Evolutionary conservation across 1,284 basidiomycete genomes (phyloP), one percentile per base, ranked within the genome.

Genomic region (Puccinia novopanici): DNA sequence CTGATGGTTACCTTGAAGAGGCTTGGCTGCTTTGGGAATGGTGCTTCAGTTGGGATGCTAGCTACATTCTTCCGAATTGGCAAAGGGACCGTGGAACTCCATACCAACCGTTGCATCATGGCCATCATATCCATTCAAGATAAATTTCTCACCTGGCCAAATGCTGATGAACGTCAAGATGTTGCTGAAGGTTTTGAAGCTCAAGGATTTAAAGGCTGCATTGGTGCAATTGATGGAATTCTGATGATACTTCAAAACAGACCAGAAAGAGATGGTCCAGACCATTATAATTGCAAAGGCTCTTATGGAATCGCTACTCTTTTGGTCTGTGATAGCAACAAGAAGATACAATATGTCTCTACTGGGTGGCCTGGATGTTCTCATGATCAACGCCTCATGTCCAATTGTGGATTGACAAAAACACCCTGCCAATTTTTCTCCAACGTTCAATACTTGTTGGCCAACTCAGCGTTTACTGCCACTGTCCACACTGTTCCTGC

Each of bases 21-120:
- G 19, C 40, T 73, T 27, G 71, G 71, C 24, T 73, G 50, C 17
- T 40, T 34, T 37, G 71, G 50, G 6, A 73, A 73, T 54, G 42
- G 24, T 0, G 50, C 42, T 9, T 72, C 70, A 5, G 17, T 72
- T n/a, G n/a, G n/a, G n/a, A n/a, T n/a, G n/a, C n/a, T n/a, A n/a
- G 45, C 52, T 73, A 54, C 17, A 50, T n/a, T 40, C 30, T 73
- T 52, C 30, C 17, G 34, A n/a, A 55, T 73, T n/a, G 52, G 52
- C 30, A 24, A 73, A 40, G 71, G 71, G 12, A 61, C 59, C 19
- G 59, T 61, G 13, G 37, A 45, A 2, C 68, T 71, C 24, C 50
- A 71, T 61, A 61, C 2, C 12, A 34, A 30, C 27, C 59, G 2
- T 8, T 61, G 59, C 3, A 6, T 61, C 10, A 61, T 61, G 59